Conservation (phyloP, 2,329 filamentous ascomycete genomes). For the Curvularia sp. region DNA sequence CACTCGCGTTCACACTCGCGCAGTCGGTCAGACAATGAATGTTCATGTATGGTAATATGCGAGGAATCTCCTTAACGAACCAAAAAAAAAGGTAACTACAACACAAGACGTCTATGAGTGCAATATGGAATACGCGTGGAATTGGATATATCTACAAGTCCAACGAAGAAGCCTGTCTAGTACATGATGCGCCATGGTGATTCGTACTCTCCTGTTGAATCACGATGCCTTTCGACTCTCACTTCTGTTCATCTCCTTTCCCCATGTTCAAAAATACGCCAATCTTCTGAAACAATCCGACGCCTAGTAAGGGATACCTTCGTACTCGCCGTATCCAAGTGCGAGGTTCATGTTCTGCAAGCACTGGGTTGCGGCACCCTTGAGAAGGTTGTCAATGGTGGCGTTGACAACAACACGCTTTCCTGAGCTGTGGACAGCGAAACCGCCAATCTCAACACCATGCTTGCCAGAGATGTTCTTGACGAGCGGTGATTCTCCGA, state of each 20-base stretch:
- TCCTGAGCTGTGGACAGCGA: slow-evolving; percentile 88
- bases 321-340: slow-evolving; percentile 86
- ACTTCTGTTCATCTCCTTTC: not conserved
- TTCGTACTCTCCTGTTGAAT: slow-evolving; percentile 4
- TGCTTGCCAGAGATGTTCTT: slow-evolving; percentile 86
- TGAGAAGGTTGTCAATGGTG: slow-evolving; percentile 91
- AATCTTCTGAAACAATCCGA: not conserved
- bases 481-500: slow-evolving; percentile 85
- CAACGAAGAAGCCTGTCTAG: slow-evolving; percentile 11
- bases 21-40: no score
- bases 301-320: slow-evolving; percentile 72
- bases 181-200: slow-evolving; percentile 12
- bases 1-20: no score
- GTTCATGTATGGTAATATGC: no score
- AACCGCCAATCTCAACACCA: slow-evolving; percentile 91
- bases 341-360: slow-evolving; percentile 95
- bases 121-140: slow-evolving; percentile 7
- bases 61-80: no score
- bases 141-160: slow-evolving; percentile 23
- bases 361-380: slow-evolving; percentile 92
- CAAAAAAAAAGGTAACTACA: not conserved
- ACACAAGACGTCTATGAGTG: not conserved
- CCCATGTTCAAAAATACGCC: not conserved
- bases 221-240: not conserved
- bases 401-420: slow-evolving; percentile 94